Evolutionary conservation across 345 rosid genomes (phyloP), one percentile per base, ranked within the genome.

Genomic region (Arabis alpina): DNA sequence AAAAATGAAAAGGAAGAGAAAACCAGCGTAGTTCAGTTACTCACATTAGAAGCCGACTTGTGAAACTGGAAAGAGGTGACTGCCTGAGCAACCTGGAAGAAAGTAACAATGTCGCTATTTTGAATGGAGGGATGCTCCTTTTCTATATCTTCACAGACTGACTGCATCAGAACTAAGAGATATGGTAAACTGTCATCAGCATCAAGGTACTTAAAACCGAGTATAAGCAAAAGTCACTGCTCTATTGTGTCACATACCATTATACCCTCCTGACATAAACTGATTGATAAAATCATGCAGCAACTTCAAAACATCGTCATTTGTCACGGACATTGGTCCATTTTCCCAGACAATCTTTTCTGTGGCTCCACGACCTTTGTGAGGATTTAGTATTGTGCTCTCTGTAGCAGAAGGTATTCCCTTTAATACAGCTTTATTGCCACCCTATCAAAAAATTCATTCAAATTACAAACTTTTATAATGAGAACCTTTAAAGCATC

Each of bases 81-180:
- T 64, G 91, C 86, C 78, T 94, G 90, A 56, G 92, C 93, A 75
- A 88, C 90, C 71, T 83, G 87, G 79, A 94, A 89, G 80, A 86
- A 91, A 47, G 79, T 74, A 73, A 86, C 70, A 16, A 89, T 72
- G 77, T 94, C 99, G 37, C 84, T 78, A 62, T 79, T 84, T 77
- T 94, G 99, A 76, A 94, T 69, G 64, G 89, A 80, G 28, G 69
- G 89, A 75, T 83, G 93, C 78, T 94, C 99, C 85, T 83, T 94
- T 54, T 88, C 93, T 25, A 91, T 88, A 79, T 91, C 98, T 63
- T 91, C 89, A 25, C 78, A 80, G 14, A 94, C 70, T 49, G 96
- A 83, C 91, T 84, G 87, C 92, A 87, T 89, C 82, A 94, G 65
- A 73, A 83, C 98, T 94, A 86, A 52, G 63, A 65, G 51, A 15